These are phyloP conservation scores for Microstegium vimineum DNA, from an alignment of 176 grass and related monocot species.

Conservation along the genomic window DNA sequence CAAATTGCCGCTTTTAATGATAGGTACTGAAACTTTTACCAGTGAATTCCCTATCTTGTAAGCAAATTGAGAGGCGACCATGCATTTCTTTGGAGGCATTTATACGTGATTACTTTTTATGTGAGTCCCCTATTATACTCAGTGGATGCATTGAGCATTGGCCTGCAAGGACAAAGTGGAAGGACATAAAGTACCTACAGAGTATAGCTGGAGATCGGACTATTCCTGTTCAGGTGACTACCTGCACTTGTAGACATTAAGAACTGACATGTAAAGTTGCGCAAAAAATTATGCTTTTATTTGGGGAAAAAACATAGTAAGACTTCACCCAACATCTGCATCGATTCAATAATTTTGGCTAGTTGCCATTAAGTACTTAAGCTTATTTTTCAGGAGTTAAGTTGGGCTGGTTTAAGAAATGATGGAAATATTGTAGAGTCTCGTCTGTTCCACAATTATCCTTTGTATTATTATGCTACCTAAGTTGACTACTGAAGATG, in stretches of 20 bases:
- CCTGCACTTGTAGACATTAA: neutral
- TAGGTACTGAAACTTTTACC: slow-evolving; percentile 73
- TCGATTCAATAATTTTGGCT: neutral
- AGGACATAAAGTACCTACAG: slow-evolving; percentile 82
- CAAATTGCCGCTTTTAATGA: neutral
- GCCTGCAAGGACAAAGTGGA: slow-evolving; percentile 88
- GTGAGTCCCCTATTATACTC: slow-evolving; percentile 84
- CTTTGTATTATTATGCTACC: neutral
- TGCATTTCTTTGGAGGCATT: slow-evolving; percentile 92
- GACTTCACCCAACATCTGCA: neutral
- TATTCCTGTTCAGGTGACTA: slow-evolving; percentile 83
- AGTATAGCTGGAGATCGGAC: slow-evolving; percentile 81
- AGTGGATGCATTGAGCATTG: slow-evolving; percentile 88
- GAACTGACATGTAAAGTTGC: neutral
- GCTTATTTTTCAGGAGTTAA: slow-evolving; percentile 12
- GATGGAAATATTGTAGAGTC: neutral
- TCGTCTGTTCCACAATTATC: neutral
- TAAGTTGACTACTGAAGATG: neutral
- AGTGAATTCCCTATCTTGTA: slow-evolving; percentile 68
- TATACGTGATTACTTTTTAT: slow-evolving; percentile 81
- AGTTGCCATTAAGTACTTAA: slow-evolving; percentile 8
- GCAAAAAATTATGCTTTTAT: neutral
- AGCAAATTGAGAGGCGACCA: slow-evolving; percentile 66
- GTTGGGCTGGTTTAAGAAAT: neutral
- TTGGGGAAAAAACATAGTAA: neutral